Evolutionary conservation across 2,329 filamentous ascomycete genomes (phyloP), one percentile per base, ranked within the genome.

Genomic region (Botrytis elliptica): DNA sequence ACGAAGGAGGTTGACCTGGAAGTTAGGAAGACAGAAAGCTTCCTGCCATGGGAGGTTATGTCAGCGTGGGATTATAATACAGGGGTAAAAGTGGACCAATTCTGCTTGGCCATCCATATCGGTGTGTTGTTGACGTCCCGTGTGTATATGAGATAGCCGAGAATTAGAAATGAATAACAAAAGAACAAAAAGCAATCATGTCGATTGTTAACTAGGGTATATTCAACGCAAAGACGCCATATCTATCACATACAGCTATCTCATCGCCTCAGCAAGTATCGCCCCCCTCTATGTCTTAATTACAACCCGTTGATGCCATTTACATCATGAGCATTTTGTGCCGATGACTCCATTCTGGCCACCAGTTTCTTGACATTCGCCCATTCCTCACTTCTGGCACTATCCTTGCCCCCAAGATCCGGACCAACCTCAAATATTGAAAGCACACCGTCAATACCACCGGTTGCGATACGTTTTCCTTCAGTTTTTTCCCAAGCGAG

Each of bases 401-500:
- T 88, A 79, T 98, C 96, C 77, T 92, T 91, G n/a, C 94, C 95
- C 40, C 95, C 94, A 18, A 97, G 82, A 77, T 95, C 89, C 79
- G 87, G 85, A 38, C 94, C 91, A 73, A 99, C 95, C 83, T 99
- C 96, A 80, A 98, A 99, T 12, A 99, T 90, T 0, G 93, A 97
- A 36, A 98, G 86, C 2, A 94, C 90, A 18, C 95, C 95, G 80
- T 98, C 95, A 75, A 99, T 91, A 6, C 96, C 96, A 63, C 96
- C 97, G 0, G 94, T 94, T 1, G 95, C 96, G 69, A 98, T 85
- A 70, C 93, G 88, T 83, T 92, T 92, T 67, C 96, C 97, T 81
- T 98, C 95, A 63, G 90, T 91, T 79, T 91, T 90, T 84, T 99
- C 96, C 96, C 96, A 99, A 0, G 94, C 92, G 62, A 98, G 86